Evolutionary conservation across 1,139 yeast genomes (phyloP).

Genomic region (Scheffersomyces stambukii): DNA sequence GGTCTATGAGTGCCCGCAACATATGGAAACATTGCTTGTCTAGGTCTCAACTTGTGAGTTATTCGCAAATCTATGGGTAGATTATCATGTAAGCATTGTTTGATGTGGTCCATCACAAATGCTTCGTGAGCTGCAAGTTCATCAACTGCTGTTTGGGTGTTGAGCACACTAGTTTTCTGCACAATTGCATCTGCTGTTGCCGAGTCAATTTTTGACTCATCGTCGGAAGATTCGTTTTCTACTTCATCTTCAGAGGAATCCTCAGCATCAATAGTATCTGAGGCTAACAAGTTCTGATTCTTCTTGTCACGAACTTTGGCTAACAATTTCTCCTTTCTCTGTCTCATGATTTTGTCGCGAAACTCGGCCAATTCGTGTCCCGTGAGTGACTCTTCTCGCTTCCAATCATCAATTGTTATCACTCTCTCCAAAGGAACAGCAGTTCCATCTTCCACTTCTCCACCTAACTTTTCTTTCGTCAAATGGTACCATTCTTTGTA

Average conservation of each 20-base stretch:
- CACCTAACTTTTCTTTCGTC: slow-evolving; percentile 33
- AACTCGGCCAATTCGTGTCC: slow-evolving; percentile 50
- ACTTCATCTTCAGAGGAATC: slow-evolving; percentile 39
- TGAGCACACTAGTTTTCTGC: slow-evolving; percentile 7
- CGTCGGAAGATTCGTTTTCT: slow-evolving; percentile 20
- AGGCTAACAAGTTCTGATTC: slow-evolving; percentile 50
- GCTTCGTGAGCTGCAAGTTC: slow-evolving; percentile 42
- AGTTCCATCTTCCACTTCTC: slow-evolving; percentile 50
- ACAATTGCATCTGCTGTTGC: slow-evolving; percentile 6
- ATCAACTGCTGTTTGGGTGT: slow-evolving; percentile 12
- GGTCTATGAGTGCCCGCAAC: slow-evolving; percentile 49
- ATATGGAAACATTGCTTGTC: slow-evolving; percentile 76
- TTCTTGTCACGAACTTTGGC: slow-evolving; percentile 55
- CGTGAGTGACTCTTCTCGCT: slow-evolving; percentile 45
- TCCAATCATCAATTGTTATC: slow-evolving; percentile 27
- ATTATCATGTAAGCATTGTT: slow-evolving; percentile 35
- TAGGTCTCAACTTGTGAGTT: slow-evolving; percentile 50
- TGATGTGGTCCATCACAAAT: slow-evolving; percentile 36
- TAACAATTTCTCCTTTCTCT: slow-evolving; percentile 42
- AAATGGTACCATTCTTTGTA: slow-evolving; percentile 55
- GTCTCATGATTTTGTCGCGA: slow-evolving; percentile 38
- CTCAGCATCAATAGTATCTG: slow-evolving; percentile 33
- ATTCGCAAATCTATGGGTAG: slow-evolving; percentile 60
- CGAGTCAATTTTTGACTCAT: slow-evolving; percentile 8
- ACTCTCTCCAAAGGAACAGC: slow-evolving; percentile 50